Conservation (phyloP, 139 green algal species). For the Chlamydomonas applanata region DNA sequence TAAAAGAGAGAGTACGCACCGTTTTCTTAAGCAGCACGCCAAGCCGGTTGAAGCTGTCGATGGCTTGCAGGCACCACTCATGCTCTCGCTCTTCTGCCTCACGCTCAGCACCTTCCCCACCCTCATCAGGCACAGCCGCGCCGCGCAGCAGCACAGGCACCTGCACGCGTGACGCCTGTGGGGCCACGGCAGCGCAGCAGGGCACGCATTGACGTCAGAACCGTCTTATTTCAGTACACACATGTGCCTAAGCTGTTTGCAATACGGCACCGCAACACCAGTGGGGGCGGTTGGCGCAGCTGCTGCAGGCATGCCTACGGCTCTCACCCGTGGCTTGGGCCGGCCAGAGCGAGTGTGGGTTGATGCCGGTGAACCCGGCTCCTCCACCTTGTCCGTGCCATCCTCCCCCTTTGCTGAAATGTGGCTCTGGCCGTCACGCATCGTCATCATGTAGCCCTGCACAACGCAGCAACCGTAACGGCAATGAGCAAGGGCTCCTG, state of each 20-base stretch:
- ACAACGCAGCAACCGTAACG: too few species aligned
- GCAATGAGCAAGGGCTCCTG: too few species aligned
- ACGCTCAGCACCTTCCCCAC: too few species aligned
- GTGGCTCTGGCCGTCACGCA: not conserved
- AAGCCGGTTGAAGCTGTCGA: not conserved
- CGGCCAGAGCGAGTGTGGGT: not conserved
- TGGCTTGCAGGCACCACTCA: not conserved
- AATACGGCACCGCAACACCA: too few species aligned
- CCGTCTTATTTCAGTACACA: too few species aligned
- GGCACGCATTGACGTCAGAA: too few species aligned
- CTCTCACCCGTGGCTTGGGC: not conserved
- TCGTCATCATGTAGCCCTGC: slow-evolving; percentile 28
- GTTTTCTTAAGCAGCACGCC: not conserved
- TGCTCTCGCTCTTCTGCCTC: not conserved
- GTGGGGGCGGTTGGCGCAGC: too few species aligned
- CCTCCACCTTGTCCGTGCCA: not conserved
- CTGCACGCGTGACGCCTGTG: not conserved
- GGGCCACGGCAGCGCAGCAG: too few species aligned
- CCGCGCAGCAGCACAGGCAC: not conserved
- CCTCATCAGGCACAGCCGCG: not conserved
- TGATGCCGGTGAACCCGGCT: not conserved
- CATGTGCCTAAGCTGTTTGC: too few species aligned
- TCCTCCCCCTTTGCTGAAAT: too few species aligned
- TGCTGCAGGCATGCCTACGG: too few species aligned
- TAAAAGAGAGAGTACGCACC: not conserved